These are phyloP conservation scores for Alternaria rosae DNA, from an alignment of 2,329 filamentous ascomycete genomes.

Conservation along the genomic window DNA sequence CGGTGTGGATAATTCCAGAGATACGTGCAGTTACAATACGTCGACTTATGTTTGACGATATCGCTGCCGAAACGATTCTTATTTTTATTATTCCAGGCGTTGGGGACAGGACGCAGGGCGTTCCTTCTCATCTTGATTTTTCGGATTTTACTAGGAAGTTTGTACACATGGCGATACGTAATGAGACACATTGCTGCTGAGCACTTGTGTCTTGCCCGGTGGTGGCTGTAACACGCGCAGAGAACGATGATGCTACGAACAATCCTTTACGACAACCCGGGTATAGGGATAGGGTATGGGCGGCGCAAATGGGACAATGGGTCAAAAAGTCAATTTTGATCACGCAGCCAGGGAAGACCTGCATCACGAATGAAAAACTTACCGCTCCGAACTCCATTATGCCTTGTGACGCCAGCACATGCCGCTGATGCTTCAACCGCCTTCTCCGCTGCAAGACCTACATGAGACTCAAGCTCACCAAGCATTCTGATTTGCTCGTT, in stretches of 20 bases:
- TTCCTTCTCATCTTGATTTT: background rate
- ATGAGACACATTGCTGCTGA: background rate
- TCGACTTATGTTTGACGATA: background rate
- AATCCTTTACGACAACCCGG: slow-evolving; percentile 1
- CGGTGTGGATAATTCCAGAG: background rate
- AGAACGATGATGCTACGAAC: slow-evolving; percentile 10
- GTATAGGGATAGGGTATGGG: background rate
- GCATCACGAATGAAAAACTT: slow-evolving; percentile 5
- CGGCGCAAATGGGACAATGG: slow-evolving; percentile 8
- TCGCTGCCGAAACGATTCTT: background rate
- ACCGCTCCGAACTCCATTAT: background rate
- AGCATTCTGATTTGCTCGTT: background rate
- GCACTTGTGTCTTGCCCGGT: background rate
- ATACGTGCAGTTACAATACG: background rate
- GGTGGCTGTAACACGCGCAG: background rate
- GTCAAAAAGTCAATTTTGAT: slow-evolving; percentile 14
- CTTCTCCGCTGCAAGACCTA: background rate
- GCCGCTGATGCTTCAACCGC: background rate
- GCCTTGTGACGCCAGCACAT: background rate
- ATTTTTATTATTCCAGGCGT: background rate
- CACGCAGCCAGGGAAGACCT: background rate
- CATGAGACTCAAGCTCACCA: background rate
- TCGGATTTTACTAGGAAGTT: background rate
- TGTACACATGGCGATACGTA: background rate
- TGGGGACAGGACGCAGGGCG: background rate